Conservation (phyloP, 208 protist genomes). For the Histomonas meleagridis region DNA sequence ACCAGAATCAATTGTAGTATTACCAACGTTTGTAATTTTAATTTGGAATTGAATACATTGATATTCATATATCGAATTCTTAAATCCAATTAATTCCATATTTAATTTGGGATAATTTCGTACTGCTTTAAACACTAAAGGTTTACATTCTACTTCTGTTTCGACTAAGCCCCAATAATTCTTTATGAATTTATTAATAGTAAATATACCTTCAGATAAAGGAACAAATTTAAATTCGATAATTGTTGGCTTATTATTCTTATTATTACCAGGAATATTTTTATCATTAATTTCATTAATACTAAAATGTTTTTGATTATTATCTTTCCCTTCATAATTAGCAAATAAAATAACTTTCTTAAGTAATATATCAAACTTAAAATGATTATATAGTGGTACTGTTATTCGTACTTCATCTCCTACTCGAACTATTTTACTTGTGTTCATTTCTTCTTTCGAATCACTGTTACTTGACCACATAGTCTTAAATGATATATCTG, state of each 20-base stretch:
- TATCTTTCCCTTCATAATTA: not conserved
- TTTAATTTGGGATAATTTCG: not conserved
- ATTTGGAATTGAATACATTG: not conserved
- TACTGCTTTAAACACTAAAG: not conserved
- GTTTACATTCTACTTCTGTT: not conserved
- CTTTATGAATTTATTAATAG: not conserved
- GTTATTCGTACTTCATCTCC: not conserved
- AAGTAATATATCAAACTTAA: not conserved
- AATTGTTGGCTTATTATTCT: not conserved
- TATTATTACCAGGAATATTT: not conserved
- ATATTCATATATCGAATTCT: not conserved
- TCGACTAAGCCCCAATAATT: conserved; percentile 28
- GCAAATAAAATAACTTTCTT: not conserved
- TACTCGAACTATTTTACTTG: not conserved
- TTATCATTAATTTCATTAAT: not conserved
- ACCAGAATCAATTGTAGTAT: not conserved
- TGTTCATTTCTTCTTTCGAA: not conserved
- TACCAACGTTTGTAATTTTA: not conserved
- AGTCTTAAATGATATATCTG: not conserved
- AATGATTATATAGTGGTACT: not conserved
- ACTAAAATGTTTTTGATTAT: not conserved
- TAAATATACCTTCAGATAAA: not conserved
- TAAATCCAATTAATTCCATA: not conserved
- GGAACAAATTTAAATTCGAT: not conserved
- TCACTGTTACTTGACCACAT: not conserved